A percentile compares a stretch with the other conserved stretches of the same genome.
phyloP scores from a whole-genome alignment of 1,284 basidiomycete genomes.

The Ustilago xerochloae region DNA sequence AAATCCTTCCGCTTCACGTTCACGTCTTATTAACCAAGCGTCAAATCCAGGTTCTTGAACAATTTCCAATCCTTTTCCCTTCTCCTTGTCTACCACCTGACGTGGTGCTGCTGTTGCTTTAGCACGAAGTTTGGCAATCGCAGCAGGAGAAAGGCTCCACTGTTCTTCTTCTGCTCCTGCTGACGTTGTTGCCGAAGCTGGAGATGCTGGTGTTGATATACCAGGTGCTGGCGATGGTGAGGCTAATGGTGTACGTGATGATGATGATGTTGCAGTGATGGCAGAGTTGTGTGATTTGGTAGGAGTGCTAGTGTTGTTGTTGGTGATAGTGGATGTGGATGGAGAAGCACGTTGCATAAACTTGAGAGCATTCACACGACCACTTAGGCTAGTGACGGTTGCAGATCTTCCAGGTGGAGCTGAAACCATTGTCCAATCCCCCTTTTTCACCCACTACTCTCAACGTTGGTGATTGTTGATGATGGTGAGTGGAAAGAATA shows the following conservation, averaged over 20 bases:
- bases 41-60: constrained; percentile 39
- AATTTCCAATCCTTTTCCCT: constrained; percentile 3
- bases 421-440: constrained; percentile 12
- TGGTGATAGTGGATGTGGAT: constrained; percentile 4
- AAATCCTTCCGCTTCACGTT: background rate
- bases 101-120: constrained; percentile 12
- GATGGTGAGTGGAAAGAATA: background rate
- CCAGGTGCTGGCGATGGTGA: constrained; percentile 5
- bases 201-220: constrained; percentile 4
- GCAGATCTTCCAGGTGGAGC: constrained; percentile 40
- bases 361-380: constrained; percentile 48
- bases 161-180: constrained; percentile 24
- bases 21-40: constrained; percentile 35
- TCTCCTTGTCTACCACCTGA: background rate
- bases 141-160: constrained; percentile 35
- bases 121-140: constrained; percentile 22
- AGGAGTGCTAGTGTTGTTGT: background rate
- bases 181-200: background rate
- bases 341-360: constrained; percentile 49
- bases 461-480: constrained; percentile 10
- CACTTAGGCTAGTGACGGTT: constrained; percentile 44
- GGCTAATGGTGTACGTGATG: background rate
- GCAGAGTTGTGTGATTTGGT: background rate
- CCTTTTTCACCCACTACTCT: background rate
- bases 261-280: background rate